A percentile compares a stretch with the other conserved stretches of the same genome.
Conservation (phyloP, 202 grass and related monocot genomes). For the Schoenoplectus tabernaemontani region DNA sequence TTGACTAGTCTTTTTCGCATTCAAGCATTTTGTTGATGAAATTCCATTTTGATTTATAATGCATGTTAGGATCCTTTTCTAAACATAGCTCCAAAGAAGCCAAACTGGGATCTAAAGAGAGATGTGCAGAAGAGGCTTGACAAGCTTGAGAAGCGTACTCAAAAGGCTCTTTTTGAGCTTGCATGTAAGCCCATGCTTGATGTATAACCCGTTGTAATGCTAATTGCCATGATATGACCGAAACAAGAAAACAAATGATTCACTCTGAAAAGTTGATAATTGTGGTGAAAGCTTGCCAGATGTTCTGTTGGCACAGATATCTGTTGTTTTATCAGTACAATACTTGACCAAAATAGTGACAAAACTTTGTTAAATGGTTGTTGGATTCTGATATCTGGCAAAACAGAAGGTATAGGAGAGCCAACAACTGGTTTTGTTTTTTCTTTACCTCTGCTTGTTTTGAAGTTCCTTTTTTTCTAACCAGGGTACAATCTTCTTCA, state of each 20-base stretch:
- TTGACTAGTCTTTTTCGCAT: background rate
- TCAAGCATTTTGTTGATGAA: background rate
- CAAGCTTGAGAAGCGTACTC: conserved; percentile 91
- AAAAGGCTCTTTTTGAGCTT: conserved; percentile 75
- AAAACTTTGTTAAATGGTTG: background rate
- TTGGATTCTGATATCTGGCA: background rate
- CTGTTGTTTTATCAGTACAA: background rate
- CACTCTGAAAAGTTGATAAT: background rate
- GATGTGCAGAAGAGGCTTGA: conserved; percentile 80
- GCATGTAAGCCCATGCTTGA: conserved; percentile 41
- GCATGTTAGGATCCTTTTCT: conserved; percentile 58
- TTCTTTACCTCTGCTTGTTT: background rate
- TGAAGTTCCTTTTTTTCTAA: background rate
- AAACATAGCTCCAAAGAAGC: conserved; percentile 93
- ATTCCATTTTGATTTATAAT: conserved; percentile 12
- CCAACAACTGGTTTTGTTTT: background rate
- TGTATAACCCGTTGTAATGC: background rate
- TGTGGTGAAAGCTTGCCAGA: background rate
- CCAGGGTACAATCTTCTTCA: background rate
- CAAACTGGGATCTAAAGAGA: conserved; percentile 85
- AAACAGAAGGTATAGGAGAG: background rate
- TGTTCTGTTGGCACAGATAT: background rate
- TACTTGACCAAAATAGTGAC: background rate
- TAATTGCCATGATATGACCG: background rate
- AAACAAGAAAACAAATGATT: background rate